phyloP scores from a whole-genome alignment of 2,329 filamentous ascomycete species.

The Ophiostoma triangulosporum region DNA sequence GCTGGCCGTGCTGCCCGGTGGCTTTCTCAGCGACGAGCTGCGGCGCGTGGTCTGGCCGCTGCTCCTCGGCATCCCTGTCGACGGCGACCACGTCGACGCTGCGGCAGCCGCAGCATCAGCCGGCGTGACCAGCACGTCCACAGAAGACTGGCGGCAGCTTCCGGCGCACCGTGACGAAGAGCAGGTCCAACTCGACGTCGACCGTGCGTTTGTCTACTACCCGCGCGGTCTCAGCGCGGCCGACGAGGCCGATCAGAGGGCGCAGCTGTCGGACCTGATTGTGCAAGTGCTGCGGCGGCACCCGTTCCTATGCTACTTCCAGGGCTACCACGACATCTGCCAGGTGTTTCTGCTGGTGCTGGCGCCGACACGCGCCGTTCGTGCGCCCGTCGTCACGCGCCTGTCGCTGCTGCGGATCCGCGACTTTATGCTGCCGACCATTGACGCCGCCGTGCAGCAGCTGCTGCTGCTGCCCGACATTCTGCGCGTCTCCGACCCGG shows the following conservation, averaged over 20 bases:
- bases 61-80: conserved; percentile 30
- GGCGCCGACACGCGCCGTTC: conserved; percentile 35
- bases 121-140: conserved; percentile 6
- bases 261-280: conserved; percentile 69
- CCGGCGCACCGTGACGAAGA: conserved; percentile 74
- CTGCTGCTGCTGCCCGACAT: conserved; percentile 80
- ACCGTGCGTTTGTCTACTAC: conserved; percentile 96
- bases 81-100: background rate
- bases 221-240: conserved; percentile 57
- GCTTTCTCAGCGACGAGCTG: conserved; percentile 52
- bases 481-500: conserved; percentile 55
- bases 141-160: conserved; percentile 43
- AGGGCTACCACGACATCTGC: conserved; percentile 96
- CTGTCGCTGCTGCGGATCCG: conserved; percentile 82
- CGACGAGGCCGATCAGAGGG: conserved; percentile 57
- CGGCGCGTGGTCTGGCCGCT: conserved; percentile 64
- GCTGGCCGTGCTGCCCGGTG: conserved; percentile 51
- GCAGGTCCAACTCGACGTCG: conserved; percentile 83
- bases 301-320: conserved; percentile 86
- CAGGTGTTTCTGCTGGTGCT: conserved; percentile 89
- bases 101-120: conserved; percentile 11
- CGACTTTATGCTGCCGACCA: conserved; percentile 91
- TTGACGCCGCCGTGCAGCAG: conserved; percentile 69
- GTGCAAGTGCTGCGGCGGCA: conserved; percentile 64
- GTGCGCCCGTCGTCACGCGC: conserved; percentile 55